These are phyloP conservation scores for Thalassiosira profunda DNA, from an alignment of 108 stramenopile genomes.

Conservation along the genomic window DNA sequence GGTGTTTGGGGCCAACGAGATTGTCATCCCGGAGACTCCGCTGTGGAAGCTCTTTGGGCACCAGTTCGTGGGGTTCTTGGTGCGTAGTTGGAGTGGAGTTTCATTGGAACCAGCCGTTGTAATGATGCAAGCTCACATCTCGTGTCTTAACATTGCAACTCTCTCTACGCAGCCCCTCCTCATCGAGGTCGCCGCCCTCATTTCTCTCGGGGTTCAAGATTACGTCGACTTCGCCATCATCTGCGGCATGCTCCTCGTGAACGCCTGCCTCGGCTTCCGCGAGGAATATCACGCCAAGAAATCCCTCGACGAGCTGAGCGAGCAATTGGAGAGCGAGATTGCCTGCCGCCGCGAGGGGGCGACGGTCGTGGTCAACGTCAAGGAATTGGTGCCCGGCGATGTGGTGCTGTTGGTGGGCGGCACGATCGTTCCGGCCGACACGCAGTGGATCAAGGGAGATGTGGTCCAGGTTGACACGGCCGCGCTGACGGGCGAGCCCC, in stretches of 20 bases:
- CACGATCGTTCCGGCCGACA: constrained; percentile 80
- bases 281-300: constrained; percentile 87
- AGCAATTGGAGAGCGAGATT: constrained; percentile 56
- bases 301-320: constrained; percentile 57
- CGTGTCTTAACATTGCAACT: too few species aligned
- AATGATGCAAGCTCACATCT: too few species aligned
- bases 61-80: constrained; percentile 43
- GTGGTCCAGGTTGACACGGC: constrained; percentile 74
- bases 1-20: constrained; percentile 35
- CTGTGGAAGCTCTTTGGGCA: constrained; percentile 34
- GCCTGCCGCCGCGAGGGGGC: constrained; percentile 64
- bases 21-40: constrained; percentile 34
- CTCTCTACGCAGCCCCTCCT: too few species aligned
- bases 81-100: too few species aligned
- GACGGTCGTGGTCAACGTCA: constrained; percentile 39
- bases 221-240: constrained; percentile 68
- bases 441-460: constrained; percentile 75
- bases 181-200: constrained; percentile 55
- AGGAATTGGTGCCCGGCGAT: constrained; percentile 86
- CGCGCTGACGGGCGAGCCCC: constrained; percentile 83
- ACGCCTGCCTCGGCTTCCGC: constrained; percentile 70
- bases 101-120: too few species aligned
- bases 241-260: constrained; percentile 62
- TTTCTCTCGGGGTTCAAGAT: constrained; percentile 47
- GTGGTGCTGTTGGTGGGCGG: constrained; percentile 79